Evolutionary conservation across 495 filamentous ascomycete species (phyloP).

Genomic region (Copromyces sp.): DNA sequence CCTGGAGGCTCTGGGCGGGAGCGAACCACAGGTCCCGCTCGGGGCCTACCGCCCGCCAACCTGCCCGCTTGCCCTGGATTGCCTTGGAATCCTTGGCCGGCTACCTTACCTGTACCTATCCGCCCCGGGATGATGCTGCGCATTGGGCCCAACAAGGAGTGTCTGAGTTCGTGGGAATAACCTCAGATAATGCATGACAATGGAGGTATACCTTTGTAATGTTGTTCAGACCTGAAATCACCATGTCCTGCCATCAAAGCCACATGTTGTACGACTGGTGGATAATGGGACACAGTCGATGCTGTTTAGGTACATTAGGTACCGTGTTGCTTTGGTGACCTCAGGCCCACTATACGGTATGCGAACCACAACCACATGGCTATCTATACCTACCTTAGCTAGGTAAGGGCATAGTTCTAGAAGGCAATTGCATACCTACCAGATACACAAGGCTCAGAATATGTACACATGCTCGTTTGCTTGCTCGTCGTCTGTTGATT

Average conservation of each 20-base stretch:
- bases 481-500: not conserved
- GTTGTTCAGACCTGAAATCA: not conserved
- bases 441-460: not conserved
- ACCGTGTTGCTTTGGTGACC: slow-evolving; percentile 1
- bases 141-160: not conserved
- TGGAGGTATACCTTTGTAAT: not conserved
- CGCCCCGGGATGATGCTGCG: not conserved
- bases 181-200: not conserved
- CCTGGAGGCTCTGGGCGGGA: not conserved
- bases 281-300: not conserved
- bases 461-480: not conserved
- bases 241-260: not conserved
- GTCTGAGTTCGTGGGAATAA: not conserved
- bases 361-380: not conserved
- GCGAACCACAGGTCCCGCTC: not conserved
- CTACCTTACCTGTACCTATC: not conserved
- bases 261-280: not conserved
- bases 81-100: not conserved
- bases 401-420: not conserved
- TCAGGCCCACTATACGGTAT: not conserved
- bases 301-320: not conserved
- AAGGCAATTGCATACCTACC: not conserved
- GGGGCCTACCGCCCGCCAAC: not conserved
- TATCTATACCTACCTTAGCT: not conserved
- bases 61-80: not conserved